phyloP scores from a whole-genome alignment of 768 basidiomycete species.

The Lanmaoa rubissima region DNA sequence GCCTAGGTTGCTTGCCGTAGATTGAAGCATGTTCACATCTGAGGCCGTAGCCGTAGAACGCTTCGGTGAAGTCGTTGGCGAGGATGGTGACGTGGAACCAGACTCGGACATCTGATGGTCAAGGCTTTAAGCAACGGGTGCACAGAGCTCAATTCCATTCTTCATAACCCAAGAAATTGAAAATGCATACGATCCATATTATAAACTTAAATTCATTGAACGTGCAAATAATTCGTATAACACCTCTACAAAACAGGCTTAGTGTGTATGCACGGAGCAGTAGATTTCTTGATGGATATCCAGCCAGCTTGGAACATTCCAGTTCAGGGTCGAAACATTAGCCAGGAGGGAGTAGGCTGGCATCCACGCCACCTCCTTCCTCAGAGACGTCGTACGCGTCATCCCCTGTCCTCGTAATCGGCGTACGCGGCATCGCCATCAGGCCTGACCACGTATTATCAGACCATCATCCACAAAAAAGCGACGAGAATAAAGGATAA shows the following conservation, averaged over 20 bases:
- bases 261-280: not conserved
- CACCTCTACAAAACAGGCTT: not conserved
- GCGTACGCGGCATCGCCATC: conserved; percentile 99
- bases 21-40: too few relatives aligned
- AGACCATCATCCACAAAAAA: not conserved
- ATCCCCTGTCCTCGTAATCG: conserved; percentile 60
- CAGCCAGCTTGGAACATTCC: too few relatives aligned
- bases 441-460: conserved; percentile 50
- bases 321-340: conserved; percentile 35
- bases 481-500: not conserved
- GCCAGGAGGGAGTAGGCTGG: conserved; percentile 92
- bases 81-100: too few relatives aligned
- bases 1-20: too few relatives aligned
- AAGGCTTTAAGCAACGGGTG: too few relatives aligned
- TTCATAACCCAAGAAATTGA: too few relatives aligned
- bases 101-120: too few relatives aligned
- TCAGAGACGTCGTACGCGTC: conserved; percentile 56
- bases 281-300: not conserved
- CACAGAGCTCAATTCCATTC: too few relatives aligned
- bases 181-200: not conserved
- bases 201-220: not conserved
- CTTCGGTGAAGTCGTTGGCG: too few relatives aligned
- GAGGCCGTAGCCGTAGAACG: too few relatives aligned
- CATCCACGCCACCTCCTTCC: conserved; percentile 69
- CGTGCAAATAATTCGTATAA: not conserved